These are phyloP conservation scores for Rutstroemia sp. DNA, from an alignment of 2,329 filamentous ascomycete genomes.

Conservation along the genomic window DNA sequence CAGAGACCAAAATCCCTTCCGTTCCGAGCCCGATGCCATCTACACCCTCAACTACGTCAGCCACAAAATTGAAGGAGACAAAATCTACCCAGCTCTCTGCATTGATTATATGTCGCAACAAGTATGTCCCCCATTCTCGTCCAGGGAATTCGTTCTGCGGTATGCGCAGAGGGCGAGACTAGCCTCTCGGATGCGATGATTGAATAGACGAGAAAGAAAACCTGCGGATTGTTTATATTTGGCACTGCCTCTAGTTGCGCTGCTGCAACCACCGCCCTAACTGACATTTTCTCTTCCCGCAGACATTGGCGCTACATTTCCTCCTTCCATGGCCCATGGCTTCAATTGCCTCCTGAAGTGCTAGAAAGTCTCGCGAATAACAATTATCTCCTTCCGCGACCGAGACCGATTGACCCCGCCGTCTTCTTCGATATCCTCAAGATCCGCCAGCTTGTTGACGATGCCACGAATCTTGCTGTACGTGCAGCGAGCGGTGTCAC, in stretches of 20 bases:
- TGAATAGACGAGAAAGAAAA: conserved; percentile 1
- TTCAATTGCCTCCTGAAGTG: conserved; percentile 70
- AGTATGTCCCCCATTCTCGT: conserved; percentile 43
- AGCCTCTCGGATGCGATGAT: conserved; percentile 2
- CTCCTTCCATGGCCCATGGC: conserved; percentile 76
- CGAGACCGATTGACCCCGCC: conserved; percentile 69
- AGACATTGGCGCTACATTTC: conserved; percentile 85
- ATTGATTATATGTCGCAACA: conserved; percentile 59
- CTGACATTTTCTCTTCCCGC: conserved; percentile 10
- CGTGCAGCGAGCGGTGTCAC: conserved; percentile 68
- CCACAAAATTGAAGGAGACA: conserved; percentile 22
- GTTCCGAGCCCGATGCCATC: conserved; percentile 13
- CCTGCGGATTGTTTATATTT: not conserved
- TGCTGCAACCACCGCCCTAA: not conserved
- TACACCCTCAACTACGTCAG: conserved; percentile 16
- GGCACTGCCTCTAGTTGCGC: not conserved
- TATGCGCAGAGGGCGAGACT: not conserved
- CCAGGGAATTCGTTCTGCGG: not conserved
- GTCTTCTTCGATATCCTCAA: conserved; percentile 81
- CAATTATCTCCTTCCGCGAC: conserved; percentile 71
- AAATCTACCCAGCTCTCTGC: conserved; percentile 36
- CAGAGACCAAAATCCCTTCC: conserved; percentile 16
- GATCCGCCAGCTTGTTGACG: conserved; percentile 71
- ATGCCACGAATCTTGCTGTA: conserved; percentile 70
- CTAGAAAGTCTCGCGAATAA: conserved; percentile 72